A percentile compares a stretch with the other conserved stretches of the same genome.
Evolutionary conservation across 169 alveolate genomes (phyloP).

Genomic region (Toxoplasma gondii): DNA sequence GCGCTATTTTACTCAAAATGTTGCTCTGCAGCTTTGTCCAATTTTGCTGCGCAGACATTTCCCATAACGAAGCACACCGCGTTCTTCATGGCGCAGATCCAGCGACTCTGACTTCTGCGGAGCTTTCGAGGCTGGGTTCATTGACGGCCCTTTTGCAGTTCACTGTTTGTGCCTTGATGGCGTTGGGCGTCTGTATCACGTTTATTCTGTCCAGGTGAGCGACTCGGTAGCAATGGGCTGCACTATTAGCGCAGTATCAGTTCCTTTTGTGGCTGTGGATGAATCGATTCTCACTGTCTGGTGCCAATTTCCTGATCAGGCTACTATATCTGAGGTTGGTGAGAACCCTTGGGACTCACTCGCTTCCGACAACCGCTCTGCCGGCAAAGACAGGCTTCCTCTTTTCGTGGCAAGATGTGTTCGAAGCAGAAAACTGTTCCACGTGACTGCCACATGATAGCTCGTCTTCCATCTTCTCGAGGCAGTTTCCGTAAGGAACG

Average conservation of each 20-base stretch:
- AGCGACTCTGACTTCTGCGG: not conserved
- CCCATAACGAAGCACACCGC: constrained; percentile 29
- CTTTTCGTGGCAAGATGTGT: not conserved
- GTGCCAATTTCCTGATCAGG: not conserved
- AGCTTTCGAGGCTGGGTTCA: constrained; percentile 10
- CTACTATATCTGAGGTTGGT: not conserved
- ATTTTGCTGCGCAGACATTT: constrained; percentile 13
- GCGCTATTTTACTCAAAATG: not conserved
- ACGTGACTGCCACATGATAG: not conserved
- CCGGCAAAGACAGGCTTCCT: constrained; percentile 12
- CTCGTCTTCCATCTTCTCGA: not conserved
- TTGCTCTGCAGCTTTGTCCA: not conserved
- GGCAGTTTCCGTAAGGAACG: not conserved
- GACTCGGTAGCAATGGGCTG: not conserved
- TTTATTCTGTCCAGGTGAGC: constrained; percentile 11
- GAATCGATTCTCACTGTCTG: not conserved
- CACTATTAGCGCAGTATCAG: not conserved
- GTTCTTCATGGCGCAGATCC: constrained; percentile 33
- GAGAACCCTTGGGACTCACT: not conserved
- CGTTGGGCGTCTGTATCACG: not conserved
- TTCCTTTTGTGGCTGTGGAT: not conserved
- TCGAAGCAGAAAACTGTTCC: not conserved
- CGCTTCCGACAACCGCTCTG: not conserved
- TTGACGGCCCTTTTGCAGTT: constrained; percentile 36
- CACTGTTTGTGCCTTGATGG: not conserved